phyloP scores from a whole-genome alignment of 1,284 basidiomycete species.

The Cystobasidiaceae sp. region DNA sequence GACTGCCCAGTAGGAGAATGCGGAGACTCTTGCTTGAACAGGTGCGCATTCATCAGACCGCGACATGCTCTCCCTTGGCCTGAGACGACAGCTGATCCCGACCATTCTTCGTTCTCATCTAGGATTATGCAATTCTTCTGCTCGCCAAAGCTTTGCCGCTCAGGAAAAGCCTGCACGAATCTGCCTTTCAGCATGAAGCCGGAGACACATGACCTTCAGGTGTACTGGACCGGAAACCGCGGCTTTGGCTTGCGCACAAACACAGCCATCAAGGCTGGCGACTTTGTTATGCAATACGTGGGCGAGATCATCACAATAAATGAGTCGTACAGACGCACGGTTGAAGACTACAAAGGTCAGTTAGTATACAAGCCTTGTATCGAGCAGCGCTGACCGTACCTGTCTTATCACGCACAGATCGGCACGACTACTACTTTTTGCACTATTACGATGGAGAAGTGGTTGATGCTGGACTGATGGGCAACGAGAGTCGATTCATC shows the following conservation, averaged over 20 bases:
- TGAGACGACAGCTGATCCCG: neutral
- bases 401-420: slow-evolving; percentile 39
- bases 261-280: slow-evolving; percentile 47
- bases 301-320: slow-evolving; percentile 47
- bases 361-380: neutral
- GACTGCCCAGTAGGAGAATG: slow-evolving; percentile 47
- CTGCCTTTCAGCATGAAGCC: slow-evolving; percentile 43
- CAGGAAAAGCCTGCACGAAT: slow-evolving; percentile 44
- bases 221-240: slow-evolving; percentile 48
- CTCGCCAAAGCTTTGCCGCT: slow-evolving; percentile 49
- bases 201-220: slow-evolving; percentile 43
- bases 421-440: slow-evolving; percentile 50
- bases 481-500: slow-evolving; percentile 51
- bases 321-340: slow-evolving; percentile 39
- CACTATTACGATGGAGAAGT: slow-evolving; percentile 51
- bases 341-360: slow-evolving; percentile 35
- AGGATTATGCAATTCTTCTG: slow-evolving; percentile 51
- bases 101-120: neutral
- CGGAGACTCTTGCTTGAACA: slow-evolving; percentile 50
- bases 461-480: slow-evolving; percentile 50
- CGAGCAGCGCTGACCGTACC: neutral
- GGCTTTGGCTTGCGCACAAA: slow-evolving; percentile 50
- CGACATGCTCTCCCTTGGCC: neutral
- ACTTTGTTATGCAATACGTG: slow-evolving; percentile 51
- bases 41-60: slow-evolving; percentile 35